Evolutionary conservation across 805 yeast species (phyloP).

Genomic region (Jamesozyma rosinii): DNA sequence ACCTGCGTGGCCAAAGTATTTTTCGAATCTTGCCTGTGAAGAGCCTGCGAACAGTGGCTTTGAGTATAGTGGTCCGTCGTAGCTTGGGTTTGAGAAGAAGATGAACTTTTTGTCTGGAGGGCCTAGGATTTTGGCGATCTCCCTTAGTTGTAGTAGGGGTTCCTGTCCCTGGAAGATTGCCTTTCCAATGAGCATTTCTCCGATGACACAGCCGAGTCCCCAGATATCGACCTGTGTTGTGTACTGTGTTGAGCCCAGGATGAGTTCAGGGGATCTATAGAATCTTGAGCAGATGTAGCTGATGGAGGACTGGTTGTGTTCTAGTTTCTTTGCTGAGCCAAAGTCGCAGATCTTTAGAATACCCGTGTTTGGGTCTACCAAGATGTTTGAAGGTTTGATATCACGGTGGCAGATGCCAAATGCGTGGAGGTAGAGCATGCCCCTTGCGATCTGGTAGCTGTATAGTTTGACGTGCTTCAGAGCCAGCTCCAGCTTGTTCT

Average conservation of each 20-base stretch:
- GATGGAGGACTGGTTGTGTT: constrained; percentile 76
- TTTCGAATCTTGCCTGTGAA: constrained; percentile 48
- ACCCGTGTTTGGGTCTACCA: constrained; percentile 63
- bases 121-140: constrained; percentile 82
- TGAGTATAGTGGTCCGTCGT: constrained; percentile 65
- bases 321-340: constrained; percentile 75
- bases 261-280: constrained; percentile 76
- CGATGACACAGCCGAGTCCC: constrained; percentile 95
- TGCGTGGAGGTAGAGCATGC: constrained; percentile 74
- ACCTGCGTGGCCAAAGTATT: constrained; percentile 68
- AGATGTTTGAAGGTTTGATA: constrained; percentile 72
- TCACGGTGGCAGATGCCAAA: constrained; percentile 77
- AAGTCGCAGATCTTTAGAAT: constrained; percentile 72
- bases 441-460: constrained; percentile 71
- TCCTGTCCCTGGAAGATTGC: constrained; percentile 94
- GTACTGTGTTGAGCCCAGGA: constrained; percentile 81
- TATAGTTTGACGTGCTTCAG: constrained; percentile 68
- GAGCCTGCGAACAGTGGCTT: constrained; percentile 52
- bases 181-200: constrained; percentile 85
- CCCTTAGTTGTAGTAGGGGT: constrained; percentile 80
- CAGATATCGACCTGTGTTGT: constrained; percentile 91
- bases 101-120: constrained; percentile 72
- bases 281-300: constrained; percentile 93
- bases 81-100: constrained; percentile 64
- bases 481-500: constrained; percentile 52